phyloP scores from a whole-genome alignment of 441 rosid species.

The Sinapis alba region DNA sequence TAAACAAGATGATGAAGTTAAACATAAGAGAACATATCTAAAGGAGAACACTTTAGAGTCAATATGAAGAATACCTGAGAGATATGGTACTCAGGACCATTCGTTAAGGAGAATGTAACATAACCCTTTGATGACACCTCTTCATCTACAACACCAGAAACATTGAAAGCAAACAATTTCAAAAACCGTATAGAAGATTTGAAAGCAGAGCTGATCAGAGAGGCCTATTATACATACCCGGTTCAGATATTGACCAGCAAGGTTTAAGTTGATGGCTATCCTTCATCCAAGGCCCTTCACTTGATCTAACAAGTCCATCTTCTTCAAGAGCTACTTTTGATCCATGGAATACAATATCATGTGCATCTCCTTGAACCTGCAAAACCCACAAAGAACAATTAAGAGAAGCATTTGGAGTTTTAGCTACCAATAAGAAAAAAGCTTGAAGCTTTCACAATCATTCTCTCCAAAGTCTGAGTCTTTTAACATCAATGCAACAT shows the following conservation, averaged over 20 bases:
- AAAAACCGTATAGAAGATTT: neutral
- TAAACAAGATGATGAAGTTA: constrained; percentile 28
- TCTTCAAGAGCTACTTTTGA: constrained; percentile 51
- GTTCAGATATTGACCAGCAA: constrained; percentile 64
- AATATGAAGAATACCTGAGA: constrained; percentile 68
- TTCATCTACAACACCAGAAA: constrained; percentile 49
- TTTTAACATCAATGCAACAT: constrained; percentile 8
- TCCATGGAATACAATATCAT: constrained; percentile 57
- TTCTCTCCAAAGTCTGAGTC: constrained; percentile 17
- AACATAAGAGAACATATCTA: neutral
- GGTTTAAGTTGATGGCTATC: constrained; percentile 61
- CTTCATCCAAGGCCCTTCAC: constrained; percentile 72
- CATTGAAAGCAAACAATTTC: neutral
- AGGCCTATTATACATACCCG: constrained; percentile 43
- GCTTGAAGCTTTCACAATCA: constrained; percentile 17
- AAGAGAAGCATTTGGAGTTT: neutral
- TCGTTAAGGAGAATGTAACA: constrained; percentile 86
- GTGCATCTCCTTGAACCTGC: constrained; percentile 62
- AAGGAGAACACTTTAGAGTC: neutral
- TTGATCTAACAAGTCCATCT: constrained; percentile 49
- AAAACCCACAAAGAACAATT: neutral
- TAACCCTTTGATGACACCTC: constrained; percentile 60
- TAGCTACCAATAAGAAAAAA: neutral
- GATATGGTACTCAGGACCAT: constrained; percentile 96
- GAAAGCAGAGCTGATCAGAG: neutral